These are phyloP conservation scores for Vararia minispora DNA, from an alignment of 768 basidiomycete species.

Conservation along the genomic window DNA sequence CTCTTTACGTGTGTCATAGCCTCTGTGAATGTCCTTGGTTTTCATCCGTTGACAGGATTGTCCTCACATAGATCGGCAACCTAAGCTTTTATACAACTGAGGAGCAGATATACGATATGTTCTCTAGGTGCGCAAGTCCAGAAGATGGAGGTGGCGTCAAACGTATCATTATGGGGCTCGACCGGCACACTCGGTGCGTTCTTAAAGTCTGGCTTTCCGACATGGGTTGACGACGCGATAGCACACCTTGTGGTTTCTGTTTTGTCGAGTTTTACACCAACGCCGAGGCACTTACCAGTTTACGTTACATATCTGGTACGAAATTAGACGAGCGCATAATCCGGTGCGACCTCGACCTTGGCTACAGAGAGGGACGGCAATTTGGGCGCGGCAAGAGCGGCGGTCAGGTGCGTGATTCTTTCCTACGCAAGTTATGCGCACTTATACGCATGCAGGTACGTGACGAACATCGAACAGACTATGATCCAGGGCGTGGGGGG, in stretches of 20 bases:
- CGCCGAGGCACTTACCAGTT: slow-evolving; percentile 81
- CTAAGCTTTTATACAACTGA: slow-evolving; percentile 92
- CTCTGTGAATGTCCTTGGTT: not conserved
- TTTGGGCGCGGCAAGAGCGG: slow-evolving; percentile 97
- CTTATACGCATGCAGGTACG: too few relatives aligned
- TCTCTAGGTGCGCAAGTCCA: slow-evolving; percentile 79
- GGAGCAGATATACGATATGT: slow-evolving; percentile 91
- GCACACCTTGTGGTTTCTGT: slow-evolving; percentile 91
- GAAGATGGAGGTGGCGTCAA: slow-evolving; percentile 87
- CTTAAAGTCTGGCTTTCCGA: not conserved
- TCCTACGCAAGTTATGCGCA: too few relatives aligned
- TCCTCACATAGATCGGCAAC: slow-evolving; percentile 60
- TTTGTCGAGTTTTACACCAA: slow-evolving; percentile 97
- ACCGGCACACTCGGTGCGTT: slow-evolving; percentile 72
- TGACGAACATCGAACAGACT: slow-evolving; percentile 95
- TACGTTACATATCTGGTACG: slow-evolving; percentile 94
- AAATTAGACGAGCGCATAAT: slow-evolving; percentile 99
- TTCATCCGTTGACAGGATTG: not conserved
- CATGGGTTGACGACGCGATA: slow-evolving; percentile 19
- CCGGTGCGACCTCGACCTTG: slow-evolving; percentile 93
- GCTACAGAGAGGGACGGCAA: slow-evolving; percentile 93
- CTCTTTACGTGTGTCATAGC: slow-evolving; percentile 67
- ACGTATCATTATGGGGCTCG: slow-evolving; percentile 91
- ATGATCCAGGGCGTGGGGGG: slow-evolving; percentile 91
- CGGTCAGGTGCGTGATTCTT: slow-evolving; percentile 49